Conservation (phyloP, 768 basidiomycete species). For the Clathrus columnatus region DNA sequence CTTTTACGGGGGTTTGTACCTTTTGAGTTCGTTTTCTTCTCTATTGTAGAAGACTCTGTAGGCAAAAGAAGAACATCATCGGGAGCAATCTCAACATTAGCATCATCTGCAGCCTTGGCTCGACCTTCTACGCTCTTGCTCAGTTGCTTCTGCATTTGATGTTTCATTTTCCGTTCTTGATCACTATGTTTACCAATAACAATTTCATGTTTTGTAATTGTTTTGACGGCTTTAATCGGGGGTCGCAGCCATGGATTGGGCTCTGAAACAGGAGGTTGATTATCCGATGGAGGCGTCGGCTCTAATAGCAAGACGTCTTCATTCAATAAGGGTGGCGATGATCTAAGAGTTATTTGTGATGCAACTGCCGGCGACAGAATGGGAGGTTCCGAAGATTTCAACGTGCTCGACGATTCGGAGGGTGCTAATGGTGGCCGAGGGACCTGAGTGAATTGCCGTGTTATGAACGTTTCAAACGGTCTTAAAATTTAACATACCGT, state of each 20-base stretch:
- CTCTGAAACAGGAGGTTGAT: conserved; percentile 10
- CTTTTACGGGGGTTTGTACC: conserved; percentile 15
- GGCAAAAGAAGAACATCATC: conserved; percentile 35
- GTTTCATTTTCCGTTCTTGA: conserved; percentile 54
- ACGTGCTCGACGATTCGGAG: conserved; percentile 7
- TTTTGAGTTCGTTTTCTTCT: conserved; percentile 18
- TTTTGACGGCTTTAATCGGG: conserved; percentile 14
- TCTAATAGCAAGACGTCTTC: background rate
- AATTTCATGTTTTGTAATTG: conserved; percentile 50
- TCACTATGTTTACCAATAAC: conserved; percentile 60
- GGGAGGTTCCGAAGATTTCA: conserved; percentile 4
- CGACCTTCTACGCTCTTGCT: conserved; percentile 49
- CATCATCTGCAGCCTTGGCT: conserved; percentile 62
- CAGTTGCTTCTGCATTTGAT: conserved; percentile 60
- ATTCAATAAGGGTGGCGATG: background rate
- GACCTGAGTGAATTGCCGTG: background rate
- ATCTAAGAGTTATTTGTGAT: background rate
- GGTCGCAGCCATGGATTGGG: conserved; percentile 78
- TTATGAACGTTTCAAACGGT: conserved; percentile 23
- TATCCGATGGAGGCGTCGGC: background rate
- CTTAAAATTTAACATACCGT: conserved; percentile 21
- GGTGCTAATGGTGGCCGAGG: background rate
- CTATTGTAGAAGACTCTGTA: conserved; percentile 10
- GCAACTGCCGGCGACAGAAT: conserved; percentile 3
- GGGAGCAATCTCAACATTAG: conserved; percentile 66